A percentile compares a stretch with the other conserved stretches of the same genome.
phyloP scores from a whole-genome alignment of 2,329 filamentous ascomycete species.

The Trichoderma semiorbis region DNA sequence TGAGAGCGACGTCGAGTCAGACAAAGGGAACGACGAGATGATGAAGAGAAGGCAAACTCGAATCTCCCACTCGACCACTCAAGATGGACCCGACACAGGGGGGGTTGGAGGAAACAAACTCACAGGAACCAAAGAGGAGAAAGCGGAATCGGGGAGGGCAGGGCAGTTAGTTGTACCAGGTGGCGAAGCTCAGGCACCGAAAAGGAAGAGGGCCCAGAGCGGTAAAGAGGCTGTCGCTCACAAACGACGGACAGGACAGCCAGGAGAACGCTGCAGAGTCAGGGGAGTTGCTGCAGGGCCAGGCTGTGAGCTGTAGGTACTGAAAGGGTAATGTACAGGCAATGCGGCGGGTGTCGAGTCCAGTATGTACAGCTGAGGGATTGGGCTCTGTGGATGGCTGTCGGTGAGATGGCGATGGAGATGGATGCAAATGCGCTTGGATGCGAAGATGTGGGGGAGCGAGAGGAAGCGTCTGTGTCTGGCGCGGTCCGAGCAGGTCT shows the following conservation, averaged over 20 bases:
- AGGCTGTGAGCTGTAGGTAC: not conserved
- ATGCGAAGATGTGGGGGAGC: not conserved
- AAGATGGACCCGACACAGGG: conserved; percentile 7
- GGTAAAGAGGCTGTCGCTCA: conserved; percentile 5
- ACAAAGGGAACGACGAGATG: not conserved
- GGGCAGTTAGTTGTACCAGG: conserved; percentile 10
- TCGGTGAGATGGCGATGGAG: conserved; percentile 10
- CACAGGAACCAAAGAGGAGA: conserved; percentile 13
- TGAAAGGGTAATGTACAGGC: not conserved
- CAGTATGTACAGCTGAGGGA: conserved; percentile 14
- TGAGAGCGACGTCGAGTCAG: conserved; percentile 7
- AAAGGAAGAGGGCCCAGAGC: not conserved
- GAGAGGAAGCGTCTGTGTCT: not conserved
- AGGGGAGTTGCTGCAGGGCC: conserved; percentile 7
- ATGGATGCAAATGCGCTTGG: conserved; percentile 1
- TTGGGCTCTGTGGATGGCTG: not conserved
- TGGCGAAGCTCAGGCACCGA: conserved; percentile 19
- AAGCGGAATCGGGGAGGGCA: not conserved
- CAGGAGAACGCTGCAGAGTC: not conserved
- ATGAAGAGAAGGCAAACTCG: not conserved
- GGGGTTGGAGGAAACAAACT: conserved; percentile 6
- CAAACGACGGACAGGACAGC: not conserved
- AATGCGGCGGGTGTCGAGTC: not conserved
- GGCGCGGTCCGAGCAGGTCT: not conserved
- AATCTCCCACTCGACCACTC: not conserved